These are phyloP conservation scores for Phytophthora citricola DNA, from an alignment of 352 stramenopile species.

Conservation along the genomic window DNA sequence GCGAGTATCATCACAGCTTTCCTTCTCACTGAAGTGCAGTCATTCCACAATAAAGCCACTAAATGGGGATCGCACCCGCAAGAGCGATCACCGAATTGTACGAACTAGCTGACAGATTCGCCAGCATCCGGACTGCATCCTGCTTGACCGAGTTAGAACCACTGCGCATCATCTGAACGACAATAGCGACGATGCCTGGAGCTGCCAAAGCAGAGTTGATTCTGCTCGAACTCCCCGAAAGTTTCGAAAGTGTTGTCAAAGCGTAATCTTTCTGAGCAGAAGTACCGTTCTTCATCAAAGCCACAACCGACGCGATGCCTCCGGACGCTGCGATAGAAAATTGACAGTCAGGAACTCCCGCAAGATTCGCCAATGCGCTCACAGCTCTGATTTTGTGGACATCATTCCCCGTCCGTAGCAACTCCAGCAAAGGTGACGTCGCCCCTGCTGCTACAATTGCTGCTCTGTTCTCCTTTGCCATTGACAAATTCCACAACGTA, in stretches of 20 bases:
- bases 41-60: conserved; percentile 16
- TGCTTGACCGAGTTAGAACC: too few relatives aligned
- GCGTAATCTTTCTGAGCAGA: conserved; percentile 5
- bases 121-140: background rate
- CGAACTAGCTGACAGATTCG: conserved; percentile 12
- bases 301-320: conserved; percentile 11
- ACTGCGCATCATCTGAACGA: background rate
- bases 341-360: conserved; percentile 2
- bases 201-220: background rate
- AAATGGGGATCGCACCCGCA: conserved; percentile 11
- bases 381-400: conserved; percentile 10
- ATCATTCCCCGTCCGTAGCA: background rate
- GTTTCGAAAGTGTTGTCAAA: background rate
- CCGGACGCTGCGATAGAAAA: conserved; percentile 1
- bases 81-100: conserved; percentile 10
- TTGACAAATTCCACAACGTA: conserved; percentile 21
- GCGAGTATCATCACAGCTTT: conserved; percentile 3
- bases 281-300: conserved; percentile 2
- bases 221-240: background rate
- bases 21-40: background rate
- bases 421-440: conserved; percentile 9
- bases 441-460: conserved; percentile 10
- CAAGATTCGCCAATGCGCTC: conserved; percentile 1
- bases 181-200: background rate
- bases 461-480: conserved; percentile 5